Evolutionary conservation across 2,329 filamentous ascomycete species (phyloP), one percentile per base, ranked within the genome.

Genomic region (Ophiostoma quercus): DNA sequence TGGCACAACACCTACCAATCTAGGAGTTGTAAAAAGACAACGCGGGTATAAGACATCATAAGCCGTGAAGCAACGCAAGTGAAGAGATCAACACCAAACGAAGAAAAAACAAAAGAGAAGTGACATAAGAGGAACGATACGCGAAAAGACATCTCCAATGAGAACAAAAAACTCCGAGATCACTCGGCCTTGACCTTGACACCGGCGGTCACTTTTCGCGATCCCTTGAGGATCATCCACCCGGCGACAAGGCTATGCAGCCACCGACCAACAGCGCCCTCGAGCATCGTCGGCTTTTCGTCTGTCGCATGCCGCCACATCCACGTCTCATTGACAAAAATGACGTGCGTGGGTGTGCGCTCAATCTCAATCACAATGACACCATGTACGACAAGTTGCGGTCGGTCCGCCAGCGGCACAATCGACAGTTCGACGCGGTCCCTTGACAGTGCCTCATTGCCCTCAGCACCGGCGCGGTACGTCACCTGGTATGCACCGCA

Each of bases 321-420:
- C 79, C 78, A 79, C n/a, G 79, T 79, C 75, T 80, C 78, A 70
- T 79, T 79, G 65, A 78, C 74, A 67, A 80, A 77, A 8, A 77
- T 73, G 34, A 77, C 71, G 14, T 67, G 57, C 1, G 68, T 68
- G 3, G 68, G 68, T 3, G 70, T 68, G 57, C 66, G 69, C 62
- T 74, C 72, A 0, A 77, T 68, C 29, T 73, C 76, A 1, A 73
- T 70, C 12, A 78, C 73, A 6, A 78, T 71, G 8, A 78, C 29
- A 0, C 74, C 76, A 22, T 73, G 71, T 8, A 75, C 74, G 1
- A 68, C 65, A n/a, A 75, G 73, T 7, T 76, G 75, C 9, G 71
- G 73, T 65, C 74, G 76, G 1, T 71, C 74, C 1, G 70, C 41
- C 4, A 77, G 75, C 6, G 73, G 71, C 43, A 77, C 75, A 3